Evolutionary conservation across 2,329 filamentous ascomycete genomes (phyloP).

Genomic region (Orbilia blumenaviensis): DNA sequence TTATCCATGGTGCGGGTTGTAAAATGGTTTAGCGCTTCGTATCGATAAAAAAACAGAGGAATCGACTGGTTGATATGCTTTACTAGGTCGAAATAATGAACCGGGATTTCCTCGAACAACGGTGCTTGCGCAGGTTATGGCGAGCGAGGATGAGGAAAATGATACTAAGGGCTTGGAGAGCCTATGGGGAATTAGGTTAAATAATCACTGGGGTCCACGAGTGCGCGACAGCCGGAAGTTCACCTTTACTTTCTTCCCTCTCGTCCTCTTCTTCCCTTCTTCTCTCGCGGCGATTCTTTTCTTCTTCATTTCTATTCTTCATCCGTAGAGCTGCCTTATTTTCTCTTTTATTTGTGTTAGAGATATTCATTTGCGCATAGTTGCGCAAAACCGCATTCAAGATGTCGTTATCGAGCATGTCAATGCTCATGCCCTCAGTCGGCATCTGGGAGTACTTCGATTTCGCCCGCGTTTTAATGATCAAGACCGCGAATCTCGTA

Average conservation of each 20-base stretch:
- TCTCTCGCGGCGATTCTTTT: background rate
- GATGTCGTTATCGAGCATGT: constrained; percentile 40
- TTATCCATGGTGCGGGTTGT: constrained; percentile 11
- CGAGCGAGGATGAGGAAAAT: background rate
- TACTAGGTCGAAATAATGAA: background rate
- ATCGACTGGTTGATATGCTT: background rate
- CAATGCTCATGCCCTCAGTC: constrained; percentile 31
- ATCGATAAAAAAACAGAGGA: constrained; percentile 24
- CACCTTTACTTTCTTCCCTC: background rate
- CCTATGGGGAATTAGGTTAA: constrained; percentile 31
- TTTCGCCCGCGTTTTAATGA: constrained; percentile 8
- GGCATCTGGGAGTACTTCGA: constrained; percentile 37
- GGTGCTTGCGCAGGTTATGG: background rate
- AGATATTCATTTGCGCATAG: background rate
- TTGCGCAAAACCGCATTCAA: constrained; percentile 2
- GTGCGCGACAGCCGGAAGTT: constrained; percentile 5
- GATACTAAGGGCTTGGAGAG: background rate
- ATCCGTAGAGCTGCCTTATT: background rate
- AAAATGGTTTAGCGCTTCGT: constrained; percentile 19
- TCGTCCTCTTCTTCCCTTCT: background rate
- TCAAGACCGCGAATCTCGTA: background rate
- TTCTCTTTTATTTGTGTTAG: background rate
- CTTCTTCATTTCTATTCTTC: background rate
- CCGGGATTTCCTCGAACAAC: background rate
- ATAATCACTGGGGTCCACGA: constrained; percentile 17